Base-by-base conservation (phyloP, 495 filamentous ascomycete genomes). In the Amorphotheca resinae region DNA sequence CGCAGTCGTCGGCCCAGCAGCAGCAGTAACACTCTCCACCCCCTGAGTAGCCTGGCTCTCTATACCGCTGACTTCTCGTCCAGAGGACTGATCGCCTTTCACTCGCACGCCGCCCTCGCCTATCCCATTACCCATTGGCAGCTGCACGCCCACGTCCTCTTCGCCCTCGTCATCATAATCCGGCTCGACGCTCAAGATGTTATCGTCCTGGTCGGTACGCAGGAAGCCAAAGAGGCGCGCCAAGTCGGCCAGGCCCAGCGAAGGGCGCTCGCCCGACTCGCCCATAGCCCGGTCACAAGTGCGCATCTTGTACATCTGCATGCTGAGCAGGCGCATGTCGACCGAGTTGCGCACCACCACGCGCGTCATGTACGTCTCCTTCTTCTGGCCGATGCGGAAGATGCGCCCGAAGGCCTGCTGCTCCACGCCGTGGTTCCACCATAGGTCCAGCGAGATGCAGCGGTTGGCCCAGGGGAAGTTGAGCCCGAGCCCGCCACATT, bases 371-470 rank as follows among this genome's bases (percentile, higher is more conserved):
- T 68, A 62, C 0, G 80, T 76, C 12, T 69, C 53, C 2, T 70
- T 63, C 1, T 45, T 39, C 39, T 86, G 79, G 0, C 80, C 79
- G 15, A 80, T 79, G 3, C 79, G 67, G 41, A 68, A 72, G 5
- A 82, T 62, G 0, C 79, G 71, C 22, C 68, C 74, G 49, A 80
- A 80, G 0, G 80, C 80, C 59, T 77, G 65, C 43, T 87, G 76
- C 54, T 95, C 89, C 2, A 54, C 51, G 17, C 42, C 51, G 22
- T 54, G 61, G 40, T 80, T 80, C 72, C 73, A 82, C 38, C 74
- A 80, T 0, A 69, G 61, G 41, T 80, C 77, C 0, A 77, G 40
- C 1, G 68, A 60, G 12, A 79, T 70, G 34, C 77, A 73, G 23
- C 74, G 67, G 38, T 72, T 75, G 0, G 74, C 76, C 33, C 59